Conservation (phyloP, 495 filamentous ascomycete species). For the Emericellopsis terricola region DNA sequence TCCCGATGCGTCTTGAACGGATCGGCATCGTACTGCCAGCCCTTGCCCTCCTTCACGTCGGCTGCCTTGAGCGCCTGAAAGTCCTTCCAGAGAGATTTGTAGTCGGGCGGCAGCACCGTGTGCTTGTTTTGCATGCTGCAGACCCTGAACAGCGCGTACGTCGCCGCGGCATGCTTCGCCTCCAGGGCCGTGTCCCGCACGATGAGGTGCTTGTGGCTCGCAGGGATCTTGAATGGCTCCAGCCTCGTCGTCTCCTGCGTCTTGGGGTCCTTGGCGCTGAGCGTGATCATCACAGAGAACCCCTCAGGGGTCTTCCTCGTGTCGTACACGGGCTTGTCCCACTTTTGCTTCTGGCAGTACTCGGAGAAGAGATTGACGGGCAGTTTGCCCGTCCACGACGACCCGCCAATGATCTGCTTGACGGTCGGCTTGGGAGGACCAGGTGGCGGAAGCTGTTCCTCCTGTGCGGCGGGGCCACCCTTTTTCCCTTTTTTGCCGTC, state of each 20-base stretch:
- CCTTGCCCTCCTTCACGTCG: slow-evolving; percentile 56
- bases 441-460: slow-evolving; percentile 9
- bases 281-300: slow-evolving; percentile 58
- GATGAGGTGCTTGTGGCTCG: slow-evolving; percentile 47
- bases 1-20: slow-evolving; percentile 69
- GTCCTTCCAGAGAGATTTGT: slow-evolving; percentile 74
- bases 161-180: slow-evolving; percentile 81
- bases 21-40: slow-evolving; percentile 92
- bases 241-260: slow-evolving; percentile 56
- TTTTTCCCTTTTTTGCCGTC: slow-evolving; percentile 29
- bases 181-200: slow-evolving; percentile 61
- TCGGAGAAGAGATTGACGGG: slow-evolving; percentile 85
- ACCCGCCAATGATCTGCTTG: slow-evolving; percentile 78
- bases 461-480: slow-evolving; percentile 15
- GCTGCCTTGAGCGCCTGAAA: slow-evolving; percentile 63
- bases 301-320: slow-evolving; percentile 38
- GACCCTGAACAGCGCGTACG: slow-evolving; percentile 77
- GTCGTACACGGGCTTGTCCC: slow-evolving; percentile 84
- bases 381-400: slow-evolving; percentile 94
- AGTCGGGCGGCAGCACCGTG: slow-evolving; percentile 83
- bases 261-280: slow-evolving; percentile 65
- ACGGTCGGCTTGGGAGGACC: slow-evolving; percentile 59
- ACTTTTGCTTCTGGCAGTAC: slow-evolving; percentile 87
- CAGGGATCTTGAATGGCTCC: slow-evolving; percentile 67
- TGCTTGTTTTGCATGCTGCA: slow-evolving; percentile 89